phyloP scores from a whole-genome alignment of 2,329 filamentous ascomycete genomes.

The Volutella citrinella region DNA sequence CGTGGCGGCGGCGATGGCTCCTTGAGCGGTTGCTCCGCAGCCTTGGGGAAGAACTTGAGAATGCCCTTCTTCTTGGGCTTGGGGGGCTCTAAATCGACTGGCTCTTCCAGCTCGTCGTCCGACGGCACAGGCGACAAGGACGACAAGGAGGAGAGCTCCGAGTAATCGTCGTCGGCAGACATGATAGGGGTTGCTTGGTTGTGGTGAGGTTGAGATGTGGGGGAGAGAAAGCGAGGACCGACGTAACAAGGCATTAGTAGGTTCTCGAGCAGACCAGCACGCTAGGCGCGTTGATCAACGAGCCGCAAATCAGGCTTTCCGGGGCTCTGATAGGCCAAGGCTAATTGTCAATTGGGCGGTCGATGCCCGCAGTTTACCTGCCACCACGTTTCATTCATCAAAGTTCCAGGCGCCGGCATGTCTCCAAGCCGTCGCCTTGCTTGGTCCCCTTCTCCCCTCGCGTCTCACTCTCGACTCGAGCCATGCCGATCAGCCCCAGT shows the following conservation, averaged over 20 bases:
- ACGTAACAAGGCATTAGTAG: slow-evolving; percentile 29
- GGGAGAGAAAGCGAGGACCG: slow-evolving; percentile 29
- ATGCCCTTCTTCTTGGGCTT: slow-evolving; percentile 57
- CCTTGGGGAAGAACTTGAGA: slow-evolving; percentile 65
- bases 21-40: slow-evolving; percentile 49
- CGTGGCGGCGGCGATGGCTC: slow-evolving; percentile 63
- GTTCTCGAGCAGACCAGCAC: slow-evolving; percentile 26
- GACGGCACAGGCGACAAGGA: slow-evolving; percentile 44
- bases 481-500: slow-evolving; percentile 9
- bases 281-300: slow-evolving; percentile 16
- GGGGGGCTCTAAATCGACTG: slow-evolving; percentile 20
- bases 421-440: slow-evolving; percentile 4
- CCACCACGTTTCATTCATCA: slow-evolving; percentile 3
- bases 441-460: slow-evolving; percentile 10
- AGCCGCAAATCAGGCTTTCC: slow-evolving; percentile 31
- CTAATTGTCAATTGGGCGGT: slow-evolving; percentile 23
- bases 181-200: slow-evolving; percentile 38
- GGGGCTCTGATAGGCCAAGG: slow-evolving; percentile 29
- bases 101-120: slow-evolving; percentile 50
- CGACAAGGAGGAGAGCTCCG: slow-evolving; percentile 59
- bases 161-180: slow-evolving; percentile 60
- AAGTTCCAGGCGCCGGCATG: slow-evolving; percentile 4
- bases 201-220: slow-evolving; percentile 29
- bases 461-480: slow-evolving; percentile 7
- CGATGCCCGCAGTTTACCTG: too few species aligned